These are phyloP conservation scores for Craterostigma plantagineum DNA, from an alignment of 257 asterid genomes.

Conservation along the genomic window DNA sequence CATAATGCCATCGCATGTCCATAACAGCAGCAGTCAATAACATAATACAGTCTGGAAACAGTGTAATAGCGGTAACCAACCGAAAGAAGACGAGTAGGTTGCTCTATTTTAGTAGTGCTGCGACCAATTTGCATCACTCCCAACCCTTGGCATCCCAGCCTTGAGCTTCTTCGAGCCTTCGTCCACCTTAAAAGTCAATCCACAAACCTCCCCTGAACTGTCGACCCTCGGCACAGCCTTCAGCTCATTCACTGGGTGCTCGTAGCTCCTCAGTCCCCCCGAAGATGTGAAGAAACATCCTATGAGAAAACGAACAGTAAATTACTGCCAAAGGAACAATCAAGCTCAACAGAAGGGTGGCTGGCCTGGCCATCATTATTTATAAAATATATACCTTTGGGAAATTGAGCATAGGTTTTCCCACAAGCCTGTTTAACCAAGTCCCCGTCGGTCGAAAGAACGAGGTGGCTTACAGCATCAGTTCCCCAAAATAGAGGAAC, in stretches of 20 bases:
- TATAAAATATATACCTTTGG: slow-evolving; percentile 45
- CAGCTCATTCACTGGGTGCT: slow-evolving; percentile 69
- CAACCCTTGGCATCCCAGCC: slow-evolving; percentile 75
- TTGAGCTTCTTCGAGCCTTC: slow-evolving; percentile 38
- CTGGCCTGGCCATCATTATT: too few species aligned
- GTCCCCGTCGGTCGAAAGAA: slow-evolving; percentile 56
- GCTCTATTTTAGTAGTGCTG: slow-evolving; percentile 48
- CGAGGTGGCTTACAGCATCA: slow-evolving; percentile 73
- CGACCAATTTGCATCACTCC: slow-evolving; percentile 93
- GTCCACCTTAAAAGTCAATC: slow-evolving; percentile 70
- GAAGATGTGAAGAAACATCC: slow-evolving; percentile 91
- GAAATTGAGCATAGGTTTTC: slow-evolving; percentile 74
- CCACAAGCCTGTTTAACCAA: slow-evolving; percentile 80
- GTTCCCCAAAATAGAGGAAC: slow-evolving; percentile 87
- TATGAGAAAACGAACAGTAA: slow-evolving; percentile 3
- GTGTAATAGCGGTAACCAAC: too few species aligned
- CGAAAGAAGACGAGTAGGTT: too few species aligned
- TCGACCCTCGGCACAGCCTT: slow-evolving; percentile 88
- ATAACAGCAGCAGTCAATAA: too few species aligned
- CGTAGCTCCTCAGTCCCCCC: slow-evolving; percentile 85
- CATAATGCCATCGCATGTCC: too few species aligned
- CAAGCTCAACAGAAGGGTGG: too few species aligned
- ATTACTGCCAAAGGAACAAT: too few species aligned
- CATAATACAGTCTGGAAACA: too few species aligned
- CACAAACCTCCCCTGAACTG: slow-evolving; percentile 84